These are phyloP conservation scores for Sugiyamaella japonica DNA, from an alignment of 1,139 yeast genomes.

Conservation along the genomic window DNA sequence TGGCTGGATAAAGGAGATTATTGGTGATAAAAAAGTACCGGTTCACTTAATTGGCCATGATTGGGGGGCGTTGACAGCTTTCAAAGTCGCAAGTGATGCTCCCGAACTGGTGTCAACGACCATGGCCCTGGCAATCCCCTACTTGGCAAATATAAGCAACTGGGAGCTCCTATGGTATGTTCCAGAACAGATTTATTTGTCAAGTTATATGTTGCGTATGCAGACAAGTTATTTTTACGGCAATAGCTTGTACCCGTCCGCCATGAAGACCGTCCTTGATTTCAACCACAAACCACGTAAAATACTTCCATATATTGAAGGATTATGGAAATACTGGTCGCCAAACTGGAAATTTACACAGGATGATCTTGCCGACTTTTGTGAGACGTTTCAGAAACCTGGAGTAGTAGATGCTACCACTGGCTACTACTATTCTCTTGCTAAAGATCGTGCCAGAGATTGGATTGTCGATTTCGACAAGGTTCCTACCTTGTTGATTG, in stretches of 20 bases:
- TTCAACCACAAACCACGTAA: background rate
- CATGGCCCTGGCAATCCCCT: constrained; percentile 33
- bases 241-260: constrained; percentile 7
- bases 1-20: constrained; percentile 23
- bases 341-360: constrained; percentile 30
- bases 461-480: constrained; percentile 28
- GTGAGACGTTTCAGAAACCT: constrained; percentile 27
- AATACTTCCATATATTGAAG: constrained; percentile 25
- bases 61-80: constrained; percentile 35
- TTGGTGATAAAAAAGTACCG: constrained; percentile 21
- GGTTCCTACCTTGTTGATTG: constrained; percentile 28
- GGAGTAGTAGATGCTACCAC: constrained; percentile 33
- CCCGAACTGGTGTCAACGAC: constrained; percentile 29
- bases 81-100: constrained; percentile 23
- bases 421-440: constrained; percentile 28
- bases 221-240: constrained; percentile 26
- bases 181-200: constrained; percentile 32
- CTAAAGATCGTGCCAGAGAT: background rate
- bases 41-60: constrained; percentile 35
- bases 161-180: constrained; percentile 18
- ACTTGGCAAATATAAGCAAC: constrained; percentile 25
- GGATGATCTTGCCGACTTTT: constrained; percentile 26
- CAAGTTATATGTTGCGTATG: constrained; percentile 34
- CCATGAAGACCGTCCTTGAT: constrained; percentile 2
- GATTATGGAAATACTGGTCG: constrained; percentile 34